Conservation (phyloP, 164 flowering plant genomes). For the Macadamia integrifolia region DNA sequence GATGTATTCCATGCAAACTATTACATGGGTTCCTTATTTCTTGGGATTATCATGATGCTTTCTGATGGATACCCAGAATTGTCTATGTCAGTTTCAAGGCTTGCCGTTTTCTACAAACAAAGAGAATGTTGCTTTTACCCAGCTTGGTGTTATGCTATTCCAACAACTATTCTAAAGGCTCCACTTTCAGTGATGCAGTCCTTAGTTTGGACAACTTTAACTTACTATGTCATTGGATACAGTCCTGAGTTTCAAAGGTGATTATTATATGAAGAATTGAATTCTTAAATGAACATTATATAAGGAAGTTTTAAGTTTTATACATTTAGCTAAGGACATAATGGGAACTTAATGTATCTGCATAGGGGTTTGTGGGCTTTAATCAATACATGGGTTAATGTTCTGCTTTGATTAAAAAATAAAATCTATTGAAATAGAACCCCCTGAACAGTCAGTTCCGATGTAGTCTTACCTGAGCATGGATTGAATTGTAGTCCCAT, state of each 20-base stretch:
- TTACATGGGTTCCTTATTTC: constrained; percentile 40
- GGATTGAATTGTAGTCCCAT: too few relatives aligned
- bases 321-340: too few relatives aligned
- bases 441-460: too few relatives aligned
- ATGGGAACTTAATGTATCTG: too few relatives aligned
- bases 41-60: constrained; percentile 34
- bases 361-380: too few relatives aligned
- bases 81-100: constrained; percentile 39
- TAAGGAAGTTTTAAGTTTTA: too few relatives aligned
- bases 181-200: constrained; percentile 46
- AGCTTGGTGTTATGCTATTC: constrained; percentile 57
- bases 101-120: constrained; percentile 51
- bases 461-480: too few relatives aligned
- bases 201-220: constrained; percentile 39
- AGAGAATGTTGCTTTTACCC: constrained; percentile 41
- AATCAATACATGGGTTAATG: too few relatives aligned
- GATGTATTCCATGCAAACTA: constrained; percentile 29
- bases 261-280: neutral
- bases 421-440: too few relatives aligned
- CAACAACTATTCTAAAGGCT: constrained; percentile 40
- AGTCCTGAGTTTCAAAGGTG: constrained; percentile 46
- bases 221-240: constrained; percentile 54
- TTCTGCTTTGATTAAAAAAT: too few relatives aligned
- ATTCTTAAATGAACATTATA: too few relatives aligned
- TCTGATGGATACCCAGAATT: constrained; percentile 51